Percentiles rank a stretch among this genome's conserved stretches.
Conservation (phyloP, 495 filamentous ascomycete species). For the Stereocaulon alpinum region DNA sequence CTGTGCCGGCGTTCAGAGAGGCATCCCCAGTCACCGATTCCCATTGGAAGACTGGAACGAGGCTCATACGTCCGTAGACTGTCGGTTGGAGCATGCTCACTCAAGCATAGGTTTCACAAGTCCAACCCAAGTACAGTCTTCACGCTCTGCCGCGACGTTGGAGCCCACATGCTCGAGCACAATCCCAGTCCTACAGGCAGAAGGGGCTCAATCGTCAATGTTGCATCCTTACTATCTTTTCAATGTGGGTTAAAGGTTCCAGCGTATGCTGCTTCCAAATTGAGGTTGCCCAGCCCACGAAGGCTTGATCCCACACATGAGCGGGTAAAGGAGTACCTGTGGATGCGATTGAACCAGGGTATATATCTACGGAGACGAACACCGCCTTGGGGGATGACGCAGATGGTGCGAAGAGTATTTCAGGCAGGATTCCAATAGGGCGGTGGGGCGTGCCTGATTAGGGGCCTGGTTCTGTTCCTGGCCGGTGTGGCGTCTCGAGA, state of each 20-base stretch:
- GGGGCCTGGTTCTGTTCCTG: constrained; percentile 70
- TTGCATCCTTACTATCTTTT: constrained; percentile 75
- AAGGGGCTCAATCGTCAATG: constrained; percentile 73
- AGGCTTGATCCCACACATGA: constrained; percentile 84
- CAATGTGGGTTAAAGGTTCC: constrained; percentile 87
- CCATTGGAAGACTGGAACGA: constrained; percentile 76
- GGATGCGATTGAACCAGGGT: constrained; percentile 71
- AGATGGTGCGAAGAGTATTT: constrained; percentile 58
- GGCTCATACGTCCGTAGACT: constrained; percentile 27
- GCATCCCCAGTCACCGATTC: constrained; percentile 65
- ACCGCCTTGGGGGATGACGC: constrained; percentile 64
- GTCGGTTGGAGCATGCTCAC: constrained; percentile 2
- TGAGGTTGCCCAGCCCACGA: constrained; percentile 77
- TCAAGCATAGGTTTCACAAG: constrained; percentile 55
- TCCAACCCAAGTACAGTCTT: constrained; percentile 77
- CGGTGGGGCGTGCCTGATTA: constrained; percentile 83
- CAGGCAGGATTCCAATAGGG: constrained; percentile 73
- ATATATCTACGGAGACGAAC: constrained; percentile 92
- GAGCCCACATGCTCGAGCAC: constrained; percentile 67
- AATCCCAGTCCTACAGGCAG: constrained; percentile 43
- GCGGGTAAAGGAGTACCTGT: constrained; percentile 64
- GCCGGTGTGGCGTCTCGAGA: constrained; percentile 67
- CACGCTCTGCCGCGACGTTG: constrained; percentile 71
- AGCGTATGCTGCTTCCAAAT: constrained; percentile 84
- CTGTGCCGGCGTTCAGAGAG: constrained; percentile 77